Evolutionary conservation across 75 land plant species (phyloP).

Genomic region (Isoetes taiwanensis): DNA sequence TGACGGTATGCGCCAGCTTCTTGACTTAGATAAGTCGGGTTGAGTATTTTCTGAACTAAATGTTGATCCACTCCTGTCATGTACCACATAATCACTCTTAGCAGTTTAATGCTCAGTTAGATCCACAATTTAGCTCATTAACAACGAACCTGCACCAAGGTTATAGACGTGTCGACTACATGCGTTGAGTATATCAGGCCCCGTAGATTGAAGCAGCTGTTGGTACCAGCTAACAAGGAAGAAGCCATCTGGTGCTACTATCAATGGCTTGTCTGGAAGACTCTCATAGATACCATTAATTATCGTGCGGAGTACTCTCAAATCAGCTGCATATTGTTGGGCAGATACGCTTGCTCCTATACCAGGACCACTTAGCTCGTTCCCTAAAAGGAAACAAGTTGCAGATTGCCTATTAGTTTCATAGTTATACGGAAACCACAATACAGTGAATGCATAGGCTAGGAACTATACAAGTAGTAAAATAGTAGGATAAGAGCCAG

Average conservation of each 20-base stretch:
- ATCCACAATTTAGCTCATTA: neutral
- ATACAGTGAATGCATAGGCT: too few species aligned
- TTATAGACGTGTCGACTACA: conserved; percentile 82
- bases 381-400: too few species aligned
- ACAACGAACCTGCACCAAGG: conserved; percentile 63
- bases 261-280: conserved; percentile 22
- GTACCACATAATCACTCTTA: neutral
- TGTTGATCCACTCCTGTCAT: conserved; percentile 43
- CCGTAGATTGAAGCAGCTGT: conserved; percentile 36
- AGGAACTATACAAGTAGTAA: too few species aligned
- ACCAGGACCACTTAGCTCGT: conserved; percentile 67
- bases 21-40: conserved; percentile 46
- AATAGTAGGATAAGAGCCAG: conserved; percentile 21
- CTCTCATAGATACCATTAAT: conserved; percentile 35
- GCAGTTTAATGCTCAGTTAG: neutral
- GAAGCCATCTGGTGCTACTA: conserved; percentile 77
- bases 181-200: conserved; percentile 36
- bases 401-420: too few species aligned
- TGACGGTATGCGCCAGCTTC: conserved; percentile 28
- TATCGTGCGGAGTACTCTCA: conserved; percentile 24
- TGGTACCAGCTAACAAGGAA: conserved; percentile 47
- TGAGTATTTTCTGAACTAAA: conserved; percentile 54
- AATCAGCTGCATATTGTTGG: conserved; percentile 53
- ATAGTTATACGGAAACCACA: too few species aligned
- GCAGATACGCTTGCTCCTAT: conserved; percentile 54